These are phyloP conservation scores for Aspergillus taichungensis DNA, from an alignment of 495 filamentous ascomycete genomes.

Conservation along the genomic window DNA sequence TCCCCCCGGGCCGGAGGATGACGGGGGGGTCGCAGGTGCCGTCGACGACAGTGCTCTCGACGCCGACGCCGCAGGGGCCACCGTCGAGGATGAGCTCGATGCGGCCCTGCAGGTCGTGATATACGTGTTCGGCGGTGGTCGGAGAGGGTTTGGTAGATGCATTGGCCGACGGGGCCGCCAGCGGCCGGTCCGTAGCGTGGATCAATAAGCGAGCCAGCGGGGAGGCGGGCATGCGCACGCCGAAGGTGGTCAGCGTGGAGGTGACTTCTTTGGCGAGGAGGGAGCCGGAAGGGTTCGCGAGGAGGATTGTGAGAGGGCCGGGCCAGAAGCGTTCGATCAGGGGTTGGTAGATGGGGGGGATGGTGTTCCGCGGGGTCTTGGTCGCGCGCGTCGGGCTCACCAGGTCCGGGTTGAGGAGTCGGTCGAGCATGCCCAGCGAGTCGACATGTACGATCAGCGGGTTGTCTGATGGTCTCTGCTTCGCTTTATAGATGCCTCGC, in stretches of 20 bases:
- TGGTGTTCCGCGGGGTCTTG: slow-evolving; percentile 32
- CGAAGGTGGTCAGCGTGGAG: slow-evolving; percentile 73
- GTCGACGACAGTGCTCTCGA: slow-evolving; percentile 96
- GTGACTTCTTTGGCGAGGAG: slow-evolving; percentile 80
- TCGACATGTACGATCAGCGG: slow-evolving; percentile 88
- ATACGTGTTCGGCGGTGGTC: slow-evolving; percentile 80
- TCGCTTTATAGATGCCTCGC: slow-evolving; percentile 82
- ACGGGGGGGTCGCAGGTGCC: slow-evolving; percentile 72
- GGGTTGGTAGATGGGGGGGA: slow-evolving; percentile 74
- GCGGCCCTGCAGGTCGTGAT: slow-evolving; percentile 72
- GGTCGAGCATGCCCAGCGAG: slow-evolving; percentile 68
- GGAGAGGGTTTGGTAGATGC: slow-evolving; percentile 86
- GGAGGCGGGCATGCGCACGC: slow-evolving; percentile 78
- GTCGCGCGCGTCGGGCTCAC: slow-evolving; percentile 11
- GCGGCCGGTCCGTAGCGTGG: slow-evolving; percentile 59
- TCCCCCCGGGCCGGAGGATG: slow-evolving; percentile 79
- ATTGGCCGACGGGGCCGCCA: slow-evolving; percentile 95
- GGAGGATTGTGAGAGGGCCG: slow-evolving; percentile 84
- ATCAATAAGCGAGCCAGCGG: slow-evolving; percentile 82
- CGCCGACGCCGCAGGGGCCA: slow-evolving; percentile 74
- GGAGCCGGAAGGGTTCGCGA: slow-evolving; percentile 64
- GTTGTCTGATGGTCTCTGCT: slow-evolving; percentile 86
- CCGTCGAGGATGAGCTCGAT: slow-evolving; percentile 89
- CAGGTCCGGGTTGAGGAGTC: slow-evolving; percentile 40
- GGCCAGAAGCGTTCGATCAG: slow-evolving; percentile 88